phyloP scores from a whole-genome alignment of 2,329 filamentous ascomycete genomes.

The Stagonosporopsis vannaccii region DNA sequence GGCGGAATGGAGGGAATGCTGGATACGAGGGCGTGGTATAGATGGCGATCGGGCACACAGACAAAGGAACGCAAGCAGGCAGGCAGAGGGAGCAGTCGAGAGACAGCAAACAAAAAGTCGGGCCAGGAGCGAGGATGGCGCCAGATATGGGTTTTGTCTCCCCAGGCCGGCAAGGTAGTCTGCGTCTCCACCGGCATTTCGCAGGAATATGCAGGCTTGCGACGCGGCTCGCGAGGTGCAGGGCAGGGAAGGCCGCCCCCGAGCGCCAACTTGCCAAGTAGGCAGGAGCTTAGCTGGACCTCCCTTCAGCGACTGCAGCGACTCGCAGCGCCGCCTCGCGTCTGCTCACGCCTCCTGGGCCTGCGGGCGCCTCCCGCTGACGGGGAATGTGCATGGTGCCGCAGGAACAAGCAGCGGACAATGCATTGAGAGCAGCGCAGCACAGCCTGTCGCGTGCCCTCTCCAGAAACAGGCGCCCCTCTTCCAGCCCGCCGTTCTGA shows the following conservation, averaged over 20 bases:
- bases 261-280: constrained; percentile 11
- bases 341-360: background rate
- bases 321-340: background rate
- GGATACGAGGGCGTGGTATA: background rate
- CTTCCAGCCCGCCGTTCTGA: constrained; percentile 3
- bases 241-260: background rate
- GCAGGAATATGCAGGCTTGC: constrained; percentile 16
- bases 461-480: background rate
- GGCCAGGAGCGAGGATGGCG: constrained; percentile 9
- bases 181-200: constrained; percentile 15
- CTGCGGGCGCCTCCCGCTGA: background rate
- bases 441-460: constrained; percentile 10
- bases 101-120: background rate
- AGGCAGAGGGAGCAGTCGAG: background rate
- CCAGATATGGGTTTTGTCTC: constrained; percentile 17
- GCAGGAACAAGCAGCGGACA: background rate
- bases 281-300: constrained; percentile 20
- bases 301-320: constrained; percentile 17
- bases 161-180: background rate
- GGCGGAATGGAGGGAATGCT: background rate
- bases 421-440: background rate
- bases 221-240: constrained; percentile 12
- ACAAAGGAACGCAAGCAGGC: background rate
- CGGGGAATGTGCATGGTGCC: constrained; percentile 15
- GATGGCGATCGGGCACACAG: background rate